Evolutionary conservation across 257 asterid species (phyloP).

Genomic region (Coffea canephora): DNA sequence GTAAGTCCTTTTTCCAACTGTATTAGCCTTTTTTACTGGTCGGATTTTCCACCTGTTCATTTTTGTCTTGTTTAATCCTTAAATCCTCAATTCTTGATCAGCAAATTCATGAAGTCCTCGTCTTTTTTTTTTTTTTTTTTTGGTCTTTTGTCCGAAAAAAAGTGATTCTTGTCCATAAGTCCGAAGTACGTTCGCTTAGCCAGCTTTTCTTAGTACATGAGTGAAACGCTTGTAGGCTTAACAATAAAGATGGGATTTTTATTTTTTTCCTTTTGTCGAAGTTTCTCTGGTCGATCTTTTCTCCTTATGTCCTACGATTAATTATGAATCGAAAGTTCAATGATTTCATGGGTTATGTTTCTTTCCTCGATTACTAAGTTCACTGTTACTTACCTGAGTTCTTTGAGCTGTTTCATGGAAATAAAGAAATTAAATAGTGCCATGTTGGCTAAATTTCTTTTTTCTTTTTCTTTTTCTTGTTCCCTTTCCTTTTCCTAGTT

Average conservation of each 20-base stretch:
- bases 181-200: not conserved
- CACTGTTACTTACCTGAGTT: not conserved
- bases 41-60: not conserved
- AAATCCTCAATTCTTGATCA: not conserved
- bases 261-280: not conserved
- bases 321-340: not conserved
- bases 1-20: not conserved
- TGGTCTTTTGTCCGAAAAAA: no score
- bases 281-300: not conserved
- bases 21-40: not conserved
- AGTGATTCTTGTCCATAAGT: not conserved
- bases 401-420: not conserved
- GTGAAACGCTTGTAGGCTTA: not conserved
- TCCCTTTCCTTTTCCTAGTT: no score
- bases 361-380: not conserved
- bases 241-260: not conserved
- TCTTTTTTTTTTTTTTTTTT: not conserved
- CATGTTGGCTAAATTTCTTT: not conserved
- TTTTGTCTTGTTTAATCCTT: no score
- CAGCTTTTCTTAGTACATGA: not conserved
- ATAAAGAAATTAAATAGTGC: not conserved
- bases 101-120: not conserved
- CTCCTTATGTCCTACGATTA: no score
- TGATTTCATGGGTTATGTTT: not conserved
- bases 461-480: not conserved